Evolutionary conservation across 495 filamentous ascomycete species (phyloP).

Genomic region (Echria macrotheca): DNA sequence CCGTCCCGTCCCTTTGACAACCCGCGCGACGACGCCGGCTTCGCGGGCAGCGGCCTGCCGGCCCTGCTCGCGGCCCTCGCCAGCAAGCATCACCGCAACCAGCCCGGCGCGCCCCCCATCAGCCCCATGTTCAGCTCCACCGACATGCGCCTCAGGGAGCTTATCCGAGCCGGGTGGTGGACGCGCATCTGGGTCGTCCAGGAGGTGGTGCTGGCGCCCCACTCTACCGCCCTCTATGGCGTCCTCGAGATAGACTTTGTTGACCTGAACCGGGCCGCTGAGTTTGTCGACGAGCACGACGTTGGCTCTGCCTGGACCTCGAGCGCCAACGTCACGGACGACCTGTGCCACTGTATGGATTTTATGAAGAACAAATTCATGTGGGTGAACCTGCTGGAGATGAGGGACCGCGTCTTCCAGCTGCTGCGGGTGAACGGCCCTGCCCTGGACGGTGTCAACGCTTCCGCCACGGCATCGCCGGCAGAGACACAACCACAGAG

Average conservation of each 20-base stretch:
- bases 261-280: neutral
- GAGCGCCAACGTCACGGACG: neutral
- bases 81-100: neutral
- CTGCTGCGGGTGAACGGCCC: neutral
- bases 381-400: neutral
- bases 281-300: neutral
- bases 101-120: neutral
- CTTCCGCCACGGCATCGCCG: neutral
- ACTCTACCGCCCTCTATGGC: neutral
- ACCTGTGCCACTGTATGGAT: neutral
- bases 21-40: neutral
- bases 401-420: neutral
- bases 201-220: neutral
- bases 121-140: neutral
- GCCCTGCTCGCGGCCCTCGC: neutral
- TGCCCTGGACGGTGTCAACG: neutral
- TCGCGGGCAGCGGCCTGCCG: neutral
- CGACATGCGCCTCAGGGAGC: neutral
- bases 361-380: neutral
- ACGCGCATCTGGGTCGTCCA: neutral
- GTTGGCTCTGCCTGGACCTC: neutral
- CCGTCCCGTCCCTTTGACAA: neutral
- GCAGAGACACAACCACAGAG: neutral
- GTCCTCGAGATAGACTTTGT: neutral
- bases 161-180: neutral